A percentile compares a stretch with the other conserved stretches of the same genome.
Evolutionary conservation across 31 red algal genomes (phyloP).

Genomic region (Endocladia muricata): DNA sequence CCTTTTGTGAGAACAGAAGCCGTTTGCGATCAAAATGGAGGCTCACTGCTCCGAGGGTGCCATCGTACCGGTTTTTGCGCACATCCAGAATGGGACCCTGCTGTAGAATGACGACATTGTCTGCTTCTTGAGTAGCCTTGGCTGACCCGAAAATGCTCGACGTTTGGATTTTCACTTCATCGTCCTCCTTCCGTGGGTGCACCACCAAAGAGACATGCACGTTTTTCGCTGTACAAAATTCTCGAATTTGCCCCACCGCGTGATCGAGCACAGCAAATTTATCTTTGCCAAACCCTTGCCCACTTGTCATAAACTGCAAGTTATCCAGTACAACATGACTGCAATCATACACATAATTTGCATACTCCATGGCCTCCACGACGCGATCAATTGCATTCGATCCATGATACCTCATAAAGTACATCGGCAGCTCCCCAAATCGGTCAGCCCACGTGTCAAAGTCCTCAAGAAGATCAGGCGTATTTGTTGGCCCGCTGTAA

Average conservation of each 20-base stretch:
- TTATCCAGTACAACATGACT: slow-evolving; percentile 88
- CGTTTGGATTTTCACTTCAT: slow-evolving; percentile 63
- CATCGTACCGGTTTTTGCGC: slow-evolving; percentile 83
- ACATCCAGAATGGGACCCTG: slow-evolving; percentile 57
- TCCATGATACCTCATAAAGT: slow-evolving; percentile 88
- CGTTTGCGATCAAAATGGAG: slow-evolving; percentile 51
- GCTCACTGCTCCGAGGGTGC: slow-evolving; percentile 45
- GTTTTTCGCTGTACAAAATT: slow-evolving; percentile 63
- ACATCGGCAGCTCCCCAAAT: slow-evolving; percentile 75
- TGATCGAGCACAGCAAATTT: slow-evolving; percentile 81
- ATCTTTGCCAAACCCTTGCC: slow-evolving; percentile 32
- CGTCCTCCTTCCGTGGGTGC: slow-evolving; percentile 88
- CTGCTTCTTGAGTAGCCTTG: slow-evolving; percentile 95
- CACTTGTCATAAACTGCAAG: slow-evolving; percentile 91
- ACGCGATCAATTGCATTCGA: slow-evolving; percentile 68
- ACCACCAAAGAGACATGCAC: slow-evolving; percentile 91
- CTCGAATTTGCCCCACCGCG: slow-evolving; percentile 69
- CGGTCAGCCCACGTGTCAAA: slow-evolving; percentile 78
- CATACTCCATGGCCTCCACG: slow-evolving; percentile 92
- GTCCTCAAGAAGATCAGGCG: slow-evolving; percentile 20
- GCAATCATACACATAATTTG: slow-evolving; percentile 82
- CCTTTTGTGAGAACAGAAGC: slow-evolving; percentile 51
- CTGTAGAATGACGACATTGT: slow-evolving; percentile 88
- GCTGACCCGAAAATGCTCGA: slow-evolving; percentile 87
- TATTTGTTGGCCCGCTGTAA: neutral